These are phyloP conservation scores for Arthrinium phaeospermum DNA, from an alignment of 2,329 filamentous ascomycete species.

Conservation along the genomic window DNA sequence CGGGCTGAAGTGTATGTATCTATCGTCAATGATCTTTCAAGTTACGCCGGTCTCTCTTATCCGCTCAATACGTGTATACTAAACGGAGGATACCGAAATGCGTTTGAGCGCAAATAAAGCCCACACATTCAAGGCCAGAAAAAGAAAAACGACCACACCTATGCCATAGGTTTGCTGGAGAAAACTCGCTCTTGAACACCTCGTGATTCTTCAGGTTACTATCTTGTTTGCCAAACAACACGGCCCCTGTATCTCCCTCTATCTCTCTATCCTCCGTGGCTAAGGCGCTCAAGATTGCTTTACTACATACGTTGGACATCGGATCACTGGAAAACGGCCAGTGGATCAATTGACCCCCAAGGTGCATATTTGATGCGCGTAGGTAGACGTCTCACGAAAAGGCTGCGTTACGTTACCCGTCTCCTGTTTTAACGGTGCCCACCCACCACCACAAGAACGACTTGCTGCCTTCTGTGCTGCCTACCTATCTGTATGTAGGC, in stretches of 20 bases:
- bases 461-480: neutral
- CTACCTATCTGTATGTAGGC: neutral
- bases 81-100: neutral
- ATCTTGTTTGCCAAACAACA: neutral
- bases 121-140: neutral
- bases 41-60: neutral
- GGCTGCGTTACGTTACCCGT: conserved; percentile 2
- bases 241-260: no score
- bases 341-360: neutral
- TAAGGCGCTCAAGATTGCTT: neutral
- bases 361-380: neutral
- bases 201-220: neutral
- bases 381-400: neutral
- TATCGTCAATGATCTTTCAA: neutral
- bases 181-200: neutral
- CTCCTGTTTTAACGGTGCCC: neutral
- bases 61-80: neutral
- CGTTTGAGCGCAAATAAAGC: neutral
- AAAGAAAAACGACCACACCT: neutral
- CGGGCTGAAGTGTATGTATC: neutral
- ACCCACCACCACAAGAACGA: conserved; percentile 2
- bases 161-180: neutral
- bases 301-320: neutral
- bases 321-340: neutral
- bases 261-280: no score